Conservation (phyloP, 164 flowering plant genomes). For the Sedum album region DNA sequence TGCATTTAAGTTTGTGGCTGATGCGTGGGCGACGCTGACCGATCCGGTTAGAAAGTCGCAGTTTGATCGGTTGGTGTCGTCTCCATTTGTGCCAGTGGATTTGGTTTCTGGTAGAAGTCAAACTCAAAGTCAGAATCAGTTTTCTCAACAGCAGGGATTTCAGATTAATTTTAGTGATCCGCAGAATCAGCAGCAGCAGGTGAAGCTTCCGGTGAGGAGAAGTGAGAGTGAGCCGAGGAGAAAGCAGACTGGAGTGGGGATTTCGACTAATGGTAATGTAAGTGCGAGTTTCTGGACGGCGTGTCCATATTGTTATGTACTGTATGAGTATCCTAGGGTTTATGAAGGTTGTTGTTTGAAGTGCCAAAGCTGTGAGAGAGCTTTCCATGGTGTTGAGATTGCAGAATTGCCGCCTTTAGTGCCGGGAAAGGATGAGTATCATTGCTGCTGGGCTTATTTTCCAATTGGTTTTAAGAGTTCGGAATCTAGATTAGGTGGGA, state of each 20-base stretch:
- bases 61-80: slow-evolving; percentile 48
- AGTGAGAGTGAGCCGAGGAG: not conserved
- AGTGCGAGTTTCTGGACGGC: slow-evolving; percentile 60
- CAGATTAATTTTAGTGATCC: not conserved
- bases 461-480: slow-evolving; percentile 45
- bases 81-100: slow-evolving; percentile 17
- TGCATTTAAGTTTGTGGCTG: slow-evolving; percentile 62
- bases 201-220: slow-evolving; percentile 22
- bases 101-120: slow-evolving; percentile 19
- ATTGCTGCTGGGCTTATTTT: slow-evolving; percentile 22
- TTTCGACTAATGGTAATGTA: not conserved
- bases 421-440: not conserved
- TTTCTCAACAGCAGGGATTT: not conserved
- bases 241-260: not conserved
- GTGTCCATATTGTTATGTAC: slow-evolving; percentile 70
- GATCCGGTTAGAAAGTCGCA: slow-evolving; percentile 36
- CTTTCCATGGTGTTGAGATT: slow-evolving; percentile 51
- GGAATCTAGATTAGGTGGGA: slow-evolving; percentile 11
- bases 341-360: slow-evolving; percentile 58
- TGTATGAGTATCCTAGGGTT: slow-evolving; percentile 58
- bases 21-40: slow-evolving; percentile 72
- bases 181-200: slow-evolving; percentile 2
- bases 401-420: not conserved
- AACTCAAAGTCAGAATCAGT: not conserved
- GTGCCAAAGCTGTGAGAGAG: slow-evolving; percentile 73